Percentiles rank a stretch among this genome's conserved stretches.
Conservation (phyloP, 768 basidiomycete species). For the Leucocoprinus sp. region DNA sequence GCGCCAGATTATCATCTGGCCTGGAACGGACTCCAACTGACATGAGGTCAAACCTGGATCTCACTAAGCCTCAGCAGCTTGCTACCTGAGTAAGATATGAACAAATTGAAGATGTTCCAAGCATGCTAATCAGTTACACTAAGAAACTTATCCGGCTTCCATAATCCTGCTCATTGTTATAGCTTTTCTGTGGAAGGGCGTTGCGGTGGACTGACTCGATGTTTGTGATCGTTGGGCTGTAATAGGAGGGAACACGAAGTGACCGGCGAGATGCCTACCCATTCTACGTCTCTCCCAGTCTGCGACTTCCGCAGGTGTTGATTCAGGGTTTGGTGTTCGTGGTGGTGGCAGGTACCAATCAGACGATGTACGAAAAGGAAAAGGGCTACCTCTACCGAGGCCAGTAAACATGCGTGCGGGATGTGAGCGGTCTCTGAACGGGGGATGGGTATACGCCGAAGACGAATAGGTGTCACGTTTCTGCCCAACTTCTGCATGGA, state of each 20-base stretch:
- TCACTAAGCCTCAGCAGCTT: too few species aligned
- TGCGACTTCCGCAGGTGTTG: slow-evolving; percentile 25
- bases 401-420: slow-evolving; percentile 1
- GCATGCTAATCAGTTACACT: slow-evolving; percentile 18
- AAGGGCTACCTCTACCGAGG: too few species aligned
- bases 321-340: slow-evolving; percentile 20
- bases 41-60: too few species aligned
- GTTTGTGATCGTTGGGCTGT: slow-evolving; percentile 11
- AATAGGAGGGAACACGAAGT: slow-evolving; percentile 36
- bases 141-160: slow-evolving; percentile 24
- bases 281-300: slow-evolving; percentile 30
- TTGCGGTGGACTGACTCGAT: slow-evolving; percentile 4
- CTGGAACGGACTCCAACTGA: too few species aligned
- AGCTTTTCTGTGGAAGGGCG: slow-evolving; percentile 21
- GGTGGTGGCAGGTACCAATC: slow-evolving; percentile 19
- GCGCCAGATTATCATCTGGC: too few species aligned
- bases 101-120: background rate
- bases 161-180: slow-evolving; percentile 27
- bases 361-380: background rate
- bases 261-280: slow-evolving; percentile 28
- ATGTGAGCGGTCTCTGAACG: background rate
- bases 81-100: too few species aligned
- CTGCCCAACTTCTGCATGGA: slow-evolving; percentile 6
- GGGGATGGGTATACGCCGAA: slow-evolving; percentile 13
- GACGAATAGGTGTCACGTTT: slow-evolving; percentile 13